Percentiles rank a stretch among this genome's conserved stretches.
These are phyloP conservation scores for Alternaria alternata DNA, from an alignment of 2,329 filamentous ascomycete genomes.

Conservation along the genomic window DNA sequence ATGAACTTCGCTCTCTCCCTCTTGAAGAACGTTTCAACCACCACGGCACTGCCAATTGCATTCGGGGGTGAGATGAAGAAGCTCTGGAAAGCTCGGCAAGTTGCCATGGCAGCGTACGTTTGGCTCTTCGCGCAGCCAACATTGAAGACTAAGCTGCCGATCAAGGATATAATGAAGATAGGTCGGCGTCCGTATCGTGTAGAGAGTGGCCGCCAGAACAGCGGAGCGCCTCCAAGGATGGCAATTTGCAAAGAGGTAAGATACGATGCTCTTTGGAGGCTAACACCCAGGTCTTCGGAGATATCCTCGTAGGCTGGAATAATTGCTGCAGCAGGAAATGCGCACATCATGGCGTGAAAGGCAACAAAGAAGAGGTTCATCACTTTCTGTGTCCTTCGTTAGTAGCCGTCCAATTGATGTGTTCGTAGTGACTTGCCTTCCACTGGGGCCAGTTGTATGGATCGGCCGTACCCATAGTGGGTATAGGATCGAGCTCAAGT, in stretches of 20 bases:
- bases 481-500: conserved; percentile 62
- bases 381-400: conserved; percentile 55
- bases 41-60: conserved; percentile 65
- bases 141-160: conserved; percentile 60
- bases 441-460: conserved; percentile 65
- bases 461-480: conserved; percentile 59
- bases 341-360: conserved; percentile 66
- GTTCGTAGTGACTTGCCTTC: conserved; percentile 50
- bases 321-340: conserved; percentile 63
- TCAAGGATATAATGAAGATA: conserved; percentile 61
- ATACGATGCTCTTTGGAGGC: conserved; percentile 61
- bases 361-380: conserved; percentile 63
- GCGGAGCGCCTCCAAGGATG: conserved; percentile 61
- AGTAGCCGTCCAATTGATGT: not conserved
- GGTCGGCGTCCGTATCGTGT: conserved; percentile 64
- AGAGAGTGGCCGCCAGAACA: conserved; percentile 66
- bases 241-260: conserved; percentile 65
- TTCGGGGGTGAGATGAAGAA: conserved; percentile 66
- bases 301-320: conserved; percentile 64
- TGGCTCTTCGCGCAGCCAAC: conserved; percentile 62
- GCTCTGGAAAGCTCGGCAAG: conserved; percentile 61
- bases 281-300: conserved; percentile 58
- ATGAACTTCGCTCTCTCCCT: conserved; percentile 63
- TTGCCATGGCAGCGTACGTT: conserved; percentile 59
- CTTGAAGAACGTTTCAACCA: conserved; percentile 66